Percentiles rank a stretch among this genome's conserved stretches.
phyloP scores from a whole-genome alignment of 805 yeast species.

The Pichia insulana region DNA sequence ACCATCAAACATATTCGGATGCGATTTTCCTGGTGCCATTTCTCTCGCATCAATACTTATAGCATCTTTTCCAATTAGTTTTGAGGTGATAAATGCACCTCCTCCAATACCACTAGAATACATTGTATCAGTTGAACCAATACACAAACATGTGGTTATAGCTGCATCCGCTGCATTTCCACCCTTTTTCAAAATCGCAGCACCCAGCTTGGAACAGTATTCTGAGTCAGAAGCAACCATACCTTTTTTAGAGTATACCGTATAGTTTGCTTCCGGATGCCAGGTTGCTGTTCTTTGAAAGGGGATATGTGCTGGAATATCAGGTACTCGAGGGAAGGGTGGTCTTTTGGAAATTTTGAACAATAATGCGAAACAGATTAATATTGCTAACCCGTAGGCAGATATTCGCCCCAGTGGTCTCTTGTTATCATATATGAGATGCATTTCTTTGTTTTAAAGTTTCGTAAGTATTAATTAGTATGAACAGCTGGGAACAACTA shows the following conservation, averaged over 20 bases:
- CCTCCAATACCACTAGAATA: conserved; percentile 95
- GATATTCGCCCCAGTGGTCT: too few species aligned
- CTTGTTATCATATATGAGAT: too few species aligned
- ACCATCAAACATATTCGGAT: conserved; percentile 52
- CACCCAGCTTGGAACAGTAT: conserved; percentile 55
- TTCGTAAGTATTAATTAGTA: too few species aligned
- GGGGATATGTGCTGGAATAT: conserved; percentile 25
- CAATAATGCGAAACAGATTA: neutral
- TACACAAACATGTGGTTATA: conserved; percentile 78
- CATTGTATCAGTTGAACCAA: conserved; percentile 76
- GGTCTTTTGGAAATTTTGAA: neutral
- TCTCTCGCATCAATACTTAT: conserved; percentile 80
- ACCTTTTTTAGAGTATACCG: conserved; percentile 37
- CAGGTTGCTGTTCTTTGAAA: conserved; percentile 32
- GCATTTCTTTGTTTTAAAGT: too few species aligned
- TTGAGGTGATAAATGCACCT: conserved; percentile 66
- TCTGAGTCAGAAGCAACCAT: conserved; percentile 65
- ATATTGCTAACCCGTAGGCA: too few species aligned
- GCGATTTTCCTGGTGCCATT: conserved; percentile 62
- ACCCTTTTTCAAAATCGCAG: conserved; percentile 39
- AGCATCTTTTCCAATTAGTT: conserved; percentile 35
- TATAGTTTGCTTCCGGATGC: conserved; percentile 32
- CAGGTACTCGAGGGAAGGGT: conserved; percentile 13
- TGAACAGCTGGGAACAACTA: too few species aligned
- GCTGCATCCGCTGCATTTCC: conserved; percentile 95